Conservation (phyloP, 148 eudicot species). For the Pharnaceum exiguum region DNA sequence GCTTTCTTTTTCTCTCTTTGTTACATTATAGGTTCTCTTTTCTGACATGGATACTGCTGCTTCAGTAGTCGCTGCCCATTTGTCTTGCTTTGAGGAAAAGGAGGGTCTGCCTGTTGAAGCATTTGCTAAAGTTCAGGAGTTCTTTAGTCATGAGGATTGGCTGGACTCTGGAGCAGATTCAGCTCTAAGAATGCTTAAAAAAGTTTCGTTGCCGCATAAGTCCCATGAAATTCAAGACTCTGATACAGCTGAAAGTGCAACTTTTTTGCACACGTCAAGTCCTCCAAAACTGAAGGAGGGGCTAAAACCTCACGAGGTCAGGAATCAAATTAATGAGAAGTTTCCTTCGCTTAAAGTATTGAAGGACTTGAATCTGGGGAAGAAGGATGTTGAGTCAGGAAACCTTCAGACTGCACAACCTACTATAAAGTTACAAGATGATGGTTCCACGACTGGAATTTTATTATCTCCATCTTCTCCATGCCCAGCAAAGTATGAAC, state of each 20-base stretch:
- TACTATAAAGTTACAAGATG: background rate
- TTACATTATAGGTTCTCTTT: slow-evolving; percentile 70
- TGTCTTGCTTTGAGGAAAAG: slow-evolving; percentile 75
- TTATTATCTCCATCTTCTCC: slow-evolving; percentile 8
- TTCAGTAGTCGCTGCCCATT: slow-evolving; percentile 46
- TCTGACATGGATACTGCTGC: slow-evolving; percentile 79
- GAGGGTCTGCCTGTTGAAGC: slow-evolving; percentile 94
- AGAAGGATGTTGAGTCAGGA: slow-evolving; percentile 20
- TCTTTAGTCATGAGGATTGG: slow-evolving; percentile 88
- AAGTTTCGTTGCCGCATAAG: slow-evolving; percentile 33
- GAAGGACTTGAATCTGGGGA: slow-evolving; percentile 9
- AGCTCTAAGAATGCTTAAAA: slow-evolving; percentile 51
- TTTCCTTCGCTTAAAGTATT: slow-evolving; percentile 7
- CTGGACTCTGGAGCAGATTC: slow-evolving; percentile 57
- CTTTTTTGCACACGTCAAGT: slow-evolving; percentile 14
- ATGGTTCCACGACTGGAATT: slow-evolving; percentile 6
- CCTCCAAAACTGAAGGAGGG: slow-evolving; percentile 24
- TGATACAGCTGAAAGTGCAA: slow-evolving; percentile 16
- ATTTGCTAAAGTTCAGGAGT: slow-evolving; percentile 85
- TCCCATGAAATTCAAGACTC: slow-evolving; percentile 29
- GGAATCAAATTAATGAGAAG: slow-evolving; percentile 17
- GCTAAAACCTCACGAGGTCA: slow-evolving; percentile 11
- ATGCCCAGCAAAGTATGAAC: slow-evolving; percentile 2
- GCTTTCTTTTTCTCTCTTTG: background rate
- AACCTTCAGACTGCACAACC: background rate